Evolutionary conservation across 352 stramenopile species (phyloP), one percentile per base, ranked within the genome.

Genomic region (Globisporangium apiculatum): DNA sequence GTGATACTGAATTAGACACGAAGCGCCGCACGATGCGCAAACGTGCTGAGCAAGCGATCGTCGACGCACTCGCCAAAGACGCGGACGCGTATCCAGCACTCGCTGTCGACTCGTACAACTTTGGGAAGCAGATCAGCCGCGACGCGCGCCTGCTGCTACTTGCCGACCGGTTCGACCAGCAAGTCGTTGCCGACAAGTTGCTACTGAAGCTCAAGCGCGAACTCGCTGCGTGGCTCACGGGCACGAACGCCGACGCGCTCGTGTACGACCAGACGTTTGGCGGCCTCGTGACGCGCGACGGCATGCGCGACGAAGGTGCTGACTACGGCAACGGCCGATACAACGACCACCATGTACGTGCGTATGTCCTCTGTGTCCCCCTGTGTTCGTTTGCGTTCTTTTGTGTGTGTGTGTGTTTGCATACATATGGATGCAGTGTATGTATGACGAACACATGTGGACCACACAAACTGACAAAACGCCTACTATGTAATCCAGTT

Each of bases 221-320:
- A 48, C 51, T 96, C 1, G 61, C 58, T 12, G 64, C 71, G 12
- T 95, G 86, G 84, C 65, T 94, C 18, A 66, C 78, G 38, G 69
- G 47, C 8, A 69, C 66, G 31, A 93, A 96, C 60, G 51, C 65
- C 8, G 71, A 93, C 54, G 60, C 76, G 14, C 72, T 98, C 6
- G 65, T 98, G 31, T 98, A 97, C 72, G 95, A 98, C 66, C 70
- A 87, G 51, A 96, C 85, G 9, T 97, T 92, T 67, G 95, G 95
- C 50, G 93, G 93, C 45, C 52, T 98, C 17, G 82, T 98, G 24
- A 96, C 90, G 9, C 83, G 72, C 24, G 81, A 97, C 70, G 96
- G 94, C 48, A 65, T 83, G 43, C 64, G 60, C 9, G 65, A 85
- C 58, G 55, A 74, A 17, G 69, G 63, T 7, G 77, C 79, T 5